Conservation (phyloP, 176 grass and related monocot species). For the Musa troglodytarum region DNA sequence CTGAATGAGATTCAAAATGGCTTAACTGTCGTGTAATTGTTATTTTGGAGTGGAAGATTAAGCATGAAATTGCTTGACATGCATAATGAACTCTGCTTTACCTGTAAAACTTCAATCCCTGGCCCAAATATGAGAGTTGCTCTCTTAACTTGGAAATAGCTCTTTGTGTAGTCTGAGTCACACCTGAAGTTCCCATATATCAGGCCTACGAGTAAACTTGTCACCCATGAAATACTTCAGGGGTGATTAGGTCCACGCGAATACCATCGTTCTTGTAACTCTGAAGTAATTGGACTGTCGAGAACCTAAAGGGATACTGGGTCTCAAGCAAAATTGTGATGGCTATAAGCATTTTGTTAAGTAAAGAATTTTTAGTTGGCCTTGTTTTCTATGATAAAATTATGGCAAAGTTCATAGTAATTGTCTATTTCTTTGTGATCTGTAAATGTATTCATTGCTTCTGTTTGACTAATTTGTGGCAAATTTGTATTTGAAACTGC, state of each 20-base stretch:
- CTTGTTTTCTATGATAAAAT: background rate
- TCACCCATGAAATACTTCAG: background rate
- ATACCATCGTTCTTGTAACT: background rate
- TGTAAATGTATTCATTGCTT: constrained; percentile 1
- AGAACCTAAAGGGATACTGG: background rate
- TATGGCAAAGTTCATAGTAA: background rate
- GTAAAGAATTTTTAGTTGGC: background rate
- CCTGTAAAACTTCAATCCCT: too few species aligned
- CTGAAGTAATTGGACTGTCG: background rate
- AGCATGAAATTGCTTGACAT: too few species aligned
- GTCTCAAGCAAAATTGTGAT: background rate
- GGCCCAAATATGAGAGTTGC: too few species aligned
- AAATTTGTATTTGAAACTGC: constrained; percentile 6
- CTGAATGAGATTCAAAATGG: too few species aligned
- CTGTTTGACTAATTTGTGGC: background rate
- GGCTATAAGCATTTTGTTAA: too few species aligned
- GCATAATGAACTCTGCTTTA: too few species aligned
- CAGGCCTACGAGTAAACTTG: too few species aligned
- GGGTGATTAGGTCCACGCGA: background rate
- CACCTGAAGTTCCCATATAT: too few species aligned
- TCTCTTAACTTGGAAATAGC: too few species aligned
- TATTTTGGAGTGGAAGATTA: too few species aligned
- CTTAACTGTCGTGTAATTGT: too few species aligned
- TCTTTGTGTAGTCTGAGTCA: too few species aligned
- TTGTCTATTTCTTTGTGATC: background rate